Base-by-base conservation (phyloP, 2,329 filamentous ascomycete species). In the Massarina eburnea region DNA sequence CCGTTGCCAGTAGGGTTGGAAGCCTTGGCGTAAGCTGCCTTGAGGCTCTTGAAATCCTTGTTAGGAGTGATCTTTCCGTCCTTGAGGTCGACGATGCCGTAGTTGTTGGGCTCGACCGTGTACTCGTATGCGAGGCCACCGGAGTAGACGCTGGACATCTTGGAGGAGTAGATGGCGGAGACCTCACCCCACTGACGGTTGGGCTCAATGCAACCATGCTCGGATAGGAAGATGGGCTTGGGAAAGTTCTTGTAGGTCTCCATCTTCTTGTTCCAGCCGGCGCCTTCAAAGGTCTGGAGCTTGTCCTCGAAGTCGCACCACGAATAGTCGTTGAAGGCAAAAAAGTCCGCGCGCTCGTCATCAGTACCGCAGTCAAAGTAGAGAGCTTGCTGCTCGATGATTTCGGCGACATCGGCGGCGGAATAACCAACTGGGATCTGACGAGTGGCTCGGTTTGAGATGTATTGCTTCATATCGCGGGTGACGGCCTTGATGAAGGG, bases 41-140 rank as follows among this genome's bases (percentile, higher is more conserved):
- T 74, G 42, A 84, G 75, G 46, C 74, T 72, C 38, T 75, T 66
- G 68, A 86, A 95, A 63, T 92, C 88, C 21, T 71, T 58, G 34
- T 80, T 75, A 52, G 86, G 79, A 36, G 73, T 73, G 48, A 88
- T 79, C 18, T 73, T 68, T 62, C 72, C 65, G 56, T 79, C 78
- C 22, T 70, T 66, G 63, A 94, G 76, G 45, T 82, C 74, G 64
- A 91, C 90, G 51, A 95, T 85, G 58, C 91, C 92, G 71, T 83
- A 97, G 38, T 84, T 78, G 74, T 86, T 70, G 36, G 60, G 59
- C 57, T 71, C 68, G 59, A 86, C 75, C 10, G 88, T 86, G 78
- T 96, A 99, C 74, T 97, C 92, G 76, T 96, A 97, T 69, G 95
- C 88, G 32, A 99, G 81, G 69, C 94, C 94, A 63, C 94, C 92